Base-by-base conservation (phyloP, 306 rosid species). In the Vachellia collinsii region DNA sequence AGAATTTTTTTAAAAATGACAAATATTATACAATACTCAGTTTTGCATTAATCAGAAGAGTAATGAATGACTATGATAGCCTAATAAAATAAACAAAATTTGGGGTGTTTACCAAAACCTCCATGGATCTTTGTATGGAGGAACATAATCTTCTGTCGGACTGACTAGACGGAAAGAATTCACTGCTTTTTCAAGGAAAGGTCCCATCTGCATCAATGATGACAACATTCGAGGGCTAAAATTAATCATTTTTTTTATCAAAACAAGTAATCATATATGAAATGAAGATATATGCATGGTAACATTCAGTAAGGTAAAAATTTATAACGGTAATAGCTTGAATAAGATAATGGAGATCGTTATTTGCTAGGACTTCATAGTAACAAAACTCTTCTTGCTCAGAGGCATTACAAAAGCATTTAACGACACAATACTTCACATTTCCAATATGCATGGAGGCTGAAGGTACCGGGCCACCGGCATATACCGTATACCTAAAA, bases 71-170 rank as follows among this genome's bases (percentile, higher is more conserved):
- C 36, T 7, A 29, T 29, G 44, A 48, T 72, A 50, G 43, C 58
- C 10, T 29, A 48, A 76, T 78, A 70, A 78, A 80, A 41, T 50
- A 10, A 56, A 65, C 63, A 79, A 88, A 81, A 42, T 5, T 39
- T 42, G n/a, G 79, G 65, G 41, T 23, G 67, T 83, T 89, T 88
- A 96, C 99, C 99, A 96, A 91, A 96, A 93, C 86, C 98, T 89
- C 98, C 99, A 96, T 3, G 97, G 99, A 88, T 93, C 99, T 89
- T 92, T 90, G 89, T 44, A 92, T 22, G 99, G 98, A 84, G 99
- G 98, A 75, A 93, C 94, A 76, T 96, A 93, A 39, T 92, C 81
- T 81, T 93, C 91, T 0, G 97, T 92, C 13, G 99, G 94, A 38
- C 89, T 87, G 23, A 88, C 80, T 67, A 96, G 98, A 53, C 90